phyloP scores from a whole-genome alignment of 768 basidiomycete species.

The Cytidiella melzeri region DNA sequence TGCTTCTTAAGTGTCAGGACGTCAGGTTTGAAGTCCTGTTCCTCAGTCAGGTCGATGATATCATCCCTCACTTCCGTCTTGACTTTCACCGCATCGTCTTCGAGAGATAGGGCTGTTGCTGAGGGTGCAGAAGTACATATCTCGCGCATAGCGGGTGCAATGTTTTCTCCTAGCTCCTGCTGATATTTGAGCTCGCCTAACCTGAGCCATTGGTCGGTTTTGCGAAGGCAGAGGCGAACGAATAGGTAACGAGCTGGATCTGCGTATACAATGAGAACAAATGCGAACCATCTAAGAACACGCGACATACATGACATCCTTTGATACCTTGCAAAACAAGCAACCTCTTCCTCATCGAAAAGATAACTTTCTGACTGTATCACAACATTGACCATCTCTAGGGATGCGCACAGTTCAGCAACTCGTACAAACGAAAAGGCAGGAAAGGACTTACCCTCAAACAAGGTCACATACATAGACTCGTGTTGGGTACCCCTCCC shows the following conservation, averaged over 20 bases:
- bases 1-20: background rate
- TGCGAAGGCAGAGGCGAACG: constrained; percentile 56
- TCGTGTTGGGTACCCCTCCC: constrained; percentile 1
- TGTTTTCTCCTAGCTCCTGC: constrained; percentile 34
- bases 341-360: constrained; percentile 43
- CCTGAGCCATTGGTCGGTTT: constrained; percentile 49
- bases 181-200: constrained; percentile 38
- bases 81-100: background rate
- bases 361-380: constrained; percentile 44
- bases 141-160: constrained; percentile 38
- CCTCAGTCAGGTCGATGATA: constrained; percentile 30
- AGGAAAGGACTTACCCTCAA: constrained; percentile 28
- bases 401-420: background rate
- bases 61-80: constrained; percentile 21
- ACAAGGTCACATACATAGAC: constrained; percentile 40
- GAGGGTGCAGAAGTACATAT: constrained; percentile 28
- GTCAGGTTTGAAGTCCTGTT: background rate
- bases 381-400: constrained; percentile 55
- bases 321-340: constrained; percentile 36
- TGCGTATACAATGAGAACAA: constrained; percentile 16
- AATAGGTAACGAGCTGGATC: constrained; percentile 58
- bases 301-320: constrained; percentile 38
- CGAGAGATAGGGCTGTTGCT: background rate
- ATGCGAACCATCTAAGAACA: background rate
- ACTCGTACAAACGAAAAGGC: background rate